Base-by-base conservation (phyloP, 306 rosid species). In the Pueraria montana region DNA sequence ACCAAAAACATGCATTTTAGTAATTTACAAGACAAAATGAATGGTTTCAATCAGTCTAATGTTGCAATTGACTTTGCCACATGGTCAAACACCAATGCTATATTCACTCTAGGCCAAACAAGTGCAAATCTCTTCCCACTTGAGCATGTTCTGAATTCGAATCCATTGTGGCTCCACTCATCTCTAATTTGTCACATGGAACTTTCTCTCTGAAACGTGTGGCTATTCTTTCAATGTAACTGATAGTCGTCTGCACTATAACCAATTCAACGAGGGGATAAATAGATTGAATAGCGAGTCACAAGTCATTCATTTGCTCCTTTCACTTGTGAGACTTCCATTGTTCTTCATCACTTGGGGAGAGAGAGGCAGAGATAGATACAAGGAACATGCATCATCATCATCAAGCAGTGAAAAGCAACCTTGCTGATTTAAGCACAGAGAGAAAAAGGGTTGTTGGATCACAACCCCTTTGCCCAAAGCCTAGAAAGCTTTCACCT, bases 391-490 rank as follows among this genome's bases (percentile, higher is more conserved):
- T 92, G 96, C 88, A 91, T 77, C 93, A 76, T 72, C 88, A 91
- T 77, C 93, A 76, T 72, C 88, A 87, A 69, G 86, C 85, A 74
- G 85, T 87, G 79, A 91, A 89, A 83, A 90, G 90, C 82, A 86
- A 88, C 61, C 84, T 91, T 49, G 81, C 63, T 42, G 96, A 88
- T 87, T 83, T 91, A 62, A 81, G 45, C 34, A 23, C 87, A 48
- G 85, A 87, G 4, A 83, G 82, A 46, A 84, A 86, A 80, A 81
- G 67, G 82, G 81, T 82, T 59, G 81, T 82, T 59, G 89, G 77
- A 50, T 68, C 83, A 49, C 94, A 80, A 59, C 97, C 97, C 17
- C 85, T 94, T 68, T 94, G 97, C 72, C 98, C 97, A 0, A 92
- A 89, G 52, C 98, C 98, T 8, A 88, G 86, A 32, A 87, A 90